Evolutionary conservation across 768 basidiomycete genomes (phyloP), one percentile per base, ranked within the genome.

Genomic region (Pleurotus giganteus): DNA sequence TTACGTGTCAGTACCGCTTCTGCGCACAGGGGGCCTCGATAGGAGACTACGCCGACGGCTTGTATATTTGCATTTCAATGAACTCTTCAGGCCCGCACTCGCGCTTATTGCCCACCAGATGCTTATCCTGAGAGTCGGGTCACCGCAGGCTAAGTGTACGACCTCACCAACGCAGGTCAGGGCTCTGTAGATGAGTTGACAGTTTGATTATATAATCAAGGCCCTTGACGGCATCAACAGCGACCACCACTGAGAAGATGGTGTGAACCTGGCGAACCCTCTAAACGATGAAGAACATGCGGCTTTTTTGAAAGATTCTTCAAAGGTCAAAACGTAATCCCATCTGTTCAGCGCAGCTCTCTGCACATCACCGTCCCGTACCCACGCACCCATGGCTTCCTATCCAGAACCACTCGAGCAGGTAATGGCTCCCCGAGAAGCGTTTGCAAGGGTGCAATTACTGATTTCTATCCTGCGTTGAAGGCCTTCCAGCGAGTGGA

Each of bases 401-500:
- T 51, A 51, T 24, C 49, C 49, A 13, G 49, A 51, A 51, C 49
- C 49, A 24, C 49, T 51, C 34, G 49, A 51, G 34, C 49, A 51
- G 31, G 49, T 51, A 37, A 51, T 28, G 34, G 27, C 11, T 37
- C 36, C 23, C 21, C 15, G n/a, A 37, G n/a, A 51, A 36, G 31
- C 31, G 7, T 23, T 51, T 26, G 12, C 19, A 21, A 6, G 49
- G 34, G 32, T 51, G 19, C 32, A 51, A 9, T n/a, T 34, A 37
- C 34, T 51, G 49, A 36, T 26, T 15, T 11, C 27, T 29, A n/a
- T 13, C 21, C 23, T 27, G 44, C 26, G 21, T 11, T 41, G 4
- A 8, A 51, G 49, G 34, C 34, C 49, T 53, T 53, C 52, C 52
- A 53, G 36, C 41, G 42, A 42, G 52, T 53, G 23, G 52, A 53